Evolutionary conservation across 2,329 filamentous ascomycete species (phyloP), one percentile per base, ranked within the genome.

Genomic region (Ceratocystis destructans): DNA sequence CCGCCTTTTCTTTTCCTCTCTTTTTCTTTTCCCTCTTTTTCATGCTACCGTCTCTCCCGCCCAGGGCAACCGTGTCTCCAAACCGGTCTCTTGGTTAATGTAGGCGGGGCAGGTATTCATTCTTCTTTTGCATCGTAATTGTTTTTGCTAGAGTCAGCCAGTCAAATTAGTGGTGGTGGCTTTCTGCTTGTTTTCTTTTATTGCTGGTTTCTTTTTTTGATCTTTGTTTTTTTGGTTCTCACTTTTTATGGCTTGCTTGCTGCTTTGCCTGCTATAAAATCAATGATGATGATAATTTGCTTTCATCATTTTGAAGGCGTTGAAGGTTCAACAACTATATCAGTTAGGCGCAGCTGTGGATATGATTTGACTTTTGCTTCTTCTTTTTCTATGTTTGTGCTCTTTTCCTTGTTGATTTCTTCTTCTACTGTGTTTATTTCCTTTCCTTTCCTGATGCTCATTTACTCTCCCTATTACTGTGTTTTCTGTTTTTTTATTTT

Each of bases 251-350:
- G 46, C 31, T 45, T 55, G 55, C 55, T 59, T 59, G 12, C 55
- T 59, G 55, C 55, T 59, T 59, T 59, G 55, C 55, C 55, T 59
- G 55, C 55, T 64, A 67, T 64, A 67, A 67, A 67, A 67, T 53
- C 61, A 67, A 67, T 61, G 65, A 64, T 67, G 61, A 67, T 67
- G 65, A 68, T 62, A 69, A 62, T 64, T 65, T 65, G 64, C 64
- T 66, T 65, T 68, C 62, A 69, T 68, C 64, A 69, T 65, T 66
- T 68, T 64, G 64, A 70, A 61, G 69, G 70, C 67, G 71, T 70
- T 69, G 69, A 73, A 73, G 73, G 74, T 75, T 75, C 68, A 73
- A 71, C 71, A 72, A 72, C 69, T 75, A 74, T 75, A 75, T 73
- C 74, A 75, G 70, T 64, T 67, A 63, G 65, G 65, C 62, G 53